phyloP scores from a whole-genome alignment of 176 grass and related monocot genomes.

The Cenchrus fungigraminus region DNA sequence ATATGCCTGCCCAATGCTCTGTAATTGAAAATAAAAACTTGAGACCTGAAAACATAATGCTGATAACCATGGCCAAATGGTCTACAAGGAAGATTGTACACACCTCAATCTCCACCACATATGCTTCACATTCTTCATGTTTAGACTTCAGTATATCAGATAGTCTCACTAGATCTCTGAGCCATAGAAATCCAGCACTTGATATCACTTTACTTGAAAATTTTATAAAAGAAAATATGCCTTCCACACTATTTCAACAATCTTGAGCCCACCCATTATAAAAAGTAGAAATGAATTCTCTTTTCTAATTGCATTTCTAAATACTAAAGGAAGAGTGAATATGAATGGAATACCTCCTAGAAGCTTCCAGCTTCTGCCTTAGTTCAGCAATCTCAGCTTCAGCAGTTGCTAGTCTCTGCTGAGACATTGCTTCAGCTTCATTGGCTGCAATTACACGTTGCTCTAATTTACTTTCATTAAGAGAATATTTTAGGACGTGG shows the following conservation, averaged over 20 bases:
- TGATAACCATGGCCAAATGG: conserved; percentile 5
- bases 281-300: not conserved
- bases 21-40: conserved; percentile 37
- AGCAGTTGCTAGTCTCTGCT: conserved; percentile 77
- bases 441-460: conserved; percentile 86
- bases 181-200: conserved; percentile 30
- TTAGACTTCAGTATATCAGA: conserved; percentile 81
- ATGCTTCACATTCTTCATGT: conserved; percentile 80
- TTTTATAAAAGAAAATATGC: conserved; percentile 25
- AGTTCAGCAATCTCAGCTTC: conserved; percentile 95
- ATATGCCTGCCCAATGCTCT: conserved; percentile 93
- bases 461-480: conserved; percentile 92
- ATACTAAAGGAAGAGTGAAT: conserved; percentile 10
- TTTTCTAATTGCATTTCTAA: conserved; percentile 33
- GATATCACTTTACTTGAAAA: conserved; percentile 27
- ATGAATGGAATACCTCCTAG: conserved; percentile 62
- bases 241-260: conserved; percentile 14
- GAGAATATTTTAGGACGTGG: conserved; percentile 78
- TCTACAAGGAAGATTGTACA: conserved; percentile 36
- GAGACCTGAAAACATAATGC: conserved; percentile 12
- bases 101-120: conserved; percentile 91
- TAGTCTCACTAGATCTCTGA: conserved; percentile 63
- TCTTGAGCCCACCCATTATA: conserved; percentile 21
- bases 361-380: conserved; percentile 74
- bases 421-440: conserved; percentile 95